phyloP scores from a whole-genome alignment of 495 filamentous ascomycete species.

The Oleoguttula mirabilis region DNA sequence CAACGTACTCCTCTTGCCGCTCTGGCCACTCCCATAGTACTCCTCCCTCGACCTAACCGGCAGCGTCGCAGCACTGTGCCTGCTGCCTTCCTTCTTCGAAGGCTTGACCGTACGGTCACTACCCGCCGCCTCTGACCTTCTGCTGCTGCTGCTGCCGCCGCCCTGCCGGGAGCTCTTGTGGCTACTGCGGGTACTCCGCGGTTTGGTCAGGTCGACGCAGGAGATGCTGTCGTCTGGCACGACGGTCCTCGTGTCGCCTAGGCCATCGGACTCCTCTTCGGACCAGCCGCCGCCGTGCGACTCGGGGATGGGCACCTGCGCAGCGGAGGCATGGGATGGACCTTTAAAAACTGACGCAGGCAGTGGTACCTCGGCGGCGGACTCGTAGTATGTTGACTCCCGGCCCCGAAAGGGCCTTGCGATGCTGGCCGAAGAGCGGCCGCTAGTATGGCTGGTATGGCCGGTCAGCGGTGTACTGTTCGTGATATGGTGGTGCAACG shows the following conservation, averaged over 20 bases:
- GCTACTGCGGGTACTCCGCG: not conserved
- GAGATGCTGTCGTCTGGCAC: constrained; percentile 31
- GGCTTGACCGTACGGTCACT: constrained; percentile 23
- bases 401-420: too few relatives aligned
- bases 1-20: constrained; percentile 20
- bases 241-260: constrained; percentile 24
- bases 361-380: constrained; percentile 4
- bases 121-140: constrained; percentile 19
- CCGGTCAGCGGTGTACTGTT: too few relatives aligned
- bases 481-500: too few relatives aligned
- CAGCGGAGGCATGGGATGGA: constrained; percentile 12
- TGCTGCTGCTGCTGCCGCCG: constrained; percentile 3
- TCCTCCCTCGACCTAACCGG: constrained; percentile 23
- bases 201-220: constrained; percentile 19
- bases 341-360: constrained; percentile 3
- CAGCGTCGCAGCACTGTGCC: constrained; percentile 15
- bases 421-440: constrained; percentile 2
- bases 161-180: not conserved
- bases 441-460: too few relatives aligned
- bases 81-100: constrained; percentile 6
- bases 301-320: constrained; percentile 10
- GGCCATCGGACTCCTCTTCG: constrained; percentile 20
- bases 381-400: constrained; percentile 1
- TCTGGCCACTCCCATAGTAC: constrained; percentile 8
- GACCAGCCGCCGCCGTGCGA: constrained; percentile 12